Base-by-base conservation (phyloP, 257 asterid genomes). In the Thymus quinquecostatus region DNA sequence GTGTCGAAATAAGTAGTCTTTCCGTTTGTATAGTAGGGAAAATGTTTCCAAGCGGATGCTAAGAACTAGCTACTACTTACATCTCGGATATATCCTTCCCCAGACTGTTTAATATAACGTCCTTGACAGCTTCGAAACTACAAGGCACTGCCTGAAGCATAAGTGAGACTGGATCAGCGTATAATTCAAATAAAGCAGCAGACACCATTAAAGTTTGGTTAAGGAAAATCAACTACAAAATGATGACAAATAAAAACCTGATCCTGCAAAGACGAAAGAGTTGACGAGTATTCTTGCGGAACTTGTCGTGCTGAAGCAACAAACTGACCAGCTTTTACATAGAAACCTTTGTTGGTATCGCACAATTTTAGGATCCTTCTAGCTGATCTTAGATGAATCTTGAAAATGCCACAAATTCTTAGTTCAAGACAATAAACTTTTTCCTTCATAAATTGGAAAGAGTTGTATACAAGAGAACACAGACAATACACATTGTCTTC, bases 271-370 rank as follows among this genome's bases (percentile, higher is more conserved):
- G 96, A 82, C 5, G 99, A 85, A 66, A 94, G 95, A 51, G 88
- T 83, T 50, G 88, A 84, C 13, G 98, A 94, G 86, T 91, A 94
- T 83, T 94, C 97, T 64, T 77, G 85, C 8, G 97, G 97, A 56
- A 89, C 92, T 83, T 88, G 96, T 54, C 92, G 85, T 82, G 90
- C 68, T 44, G 97, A 87, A 49, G 97, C 92, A 61, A 83, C 90
- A 82, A 89, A 94, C 84, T 94, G 99, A 74, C 97, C 97, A 41
- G 94, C 98, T 86, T 93, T 93, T 62, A 93, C 94, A 75, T 93
- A 93, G 81, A 94, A 85, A 71, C 98, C 98, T 83, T 70, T 85
- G 82, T 94, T 94, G 79, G 86, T 73, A 69, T 93, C 96, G 47
- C 97, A 94, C 65, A 94, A 71, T 57, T 68, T 77, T 71, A 85